Conservation (phyloP, 192 early-diverging fungal genomes). For the Phlyctochytrium arcticum region DNA sequence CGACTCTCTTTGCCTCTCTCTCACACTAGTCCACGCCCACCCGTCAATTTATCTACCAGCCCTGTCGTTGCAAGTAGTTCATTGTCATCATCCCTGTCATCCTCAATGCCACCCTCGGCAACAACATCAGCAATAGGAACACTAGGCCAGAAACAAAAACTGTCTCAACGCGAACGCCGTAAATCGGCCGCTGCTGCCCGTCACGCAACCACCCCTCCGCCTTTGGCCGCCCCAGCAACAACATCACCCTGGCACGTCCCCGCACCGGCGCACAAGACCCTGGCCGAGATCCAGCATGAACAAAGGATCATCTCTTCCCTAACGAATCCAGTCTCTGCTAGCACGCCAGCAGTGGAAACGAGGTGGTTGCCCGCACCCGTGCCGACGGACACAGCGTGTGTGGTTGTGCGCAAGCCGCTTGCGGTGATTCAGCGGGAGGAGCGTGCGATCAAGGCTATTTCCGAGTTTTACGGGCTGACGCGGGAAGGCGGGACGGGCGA, state of each 20-base stretch:
- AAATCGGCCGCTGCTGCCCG: background rate
- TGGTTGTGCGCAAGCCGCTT: constrained; percentile 31
- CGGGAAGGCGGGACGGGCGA: constrained; percentile 23
- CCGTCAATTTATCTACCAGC: background rate
- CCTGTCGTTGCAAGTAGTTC: background rate
- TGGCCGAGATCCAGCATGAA: too few species aligned
- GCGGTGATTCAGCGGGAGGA: constrained; percentile 36
- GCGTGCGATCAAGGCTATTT: constrained; percentile 27
- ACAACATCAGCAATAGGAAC: background rate
- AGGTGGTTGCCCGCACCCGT: too few species aligned
- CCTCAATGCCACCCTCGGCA: background rate
- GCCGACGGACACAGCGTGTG: too few species aligned
- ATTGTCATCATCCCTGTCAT: background rate
- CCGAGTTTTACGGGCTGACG: constrained; percentile 28
- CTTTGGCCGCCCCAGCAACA: background rate
- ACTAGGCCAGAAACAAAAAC: constrained; percentile 16
- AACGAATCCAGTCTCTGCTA: too few species aligned
- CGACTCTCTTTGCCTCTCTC: too few species aligned
- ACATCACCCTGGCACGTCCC: too few species aligned
- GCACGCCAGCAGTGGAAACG: too few species aligned
- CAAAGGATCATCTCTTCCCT: too few species aligned
- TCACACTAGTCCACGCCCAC: background rate
- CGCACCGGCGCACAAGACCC: too few species aligned
- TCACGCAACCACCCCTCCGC: background rate
- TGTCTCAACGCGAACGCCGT: constrained; percentile 27